These are phyloP conservation scores for Serendipita sp. DNA, from an alignment of 768 basidiomycete genomes.

Conservation along the genomic window DNA sequence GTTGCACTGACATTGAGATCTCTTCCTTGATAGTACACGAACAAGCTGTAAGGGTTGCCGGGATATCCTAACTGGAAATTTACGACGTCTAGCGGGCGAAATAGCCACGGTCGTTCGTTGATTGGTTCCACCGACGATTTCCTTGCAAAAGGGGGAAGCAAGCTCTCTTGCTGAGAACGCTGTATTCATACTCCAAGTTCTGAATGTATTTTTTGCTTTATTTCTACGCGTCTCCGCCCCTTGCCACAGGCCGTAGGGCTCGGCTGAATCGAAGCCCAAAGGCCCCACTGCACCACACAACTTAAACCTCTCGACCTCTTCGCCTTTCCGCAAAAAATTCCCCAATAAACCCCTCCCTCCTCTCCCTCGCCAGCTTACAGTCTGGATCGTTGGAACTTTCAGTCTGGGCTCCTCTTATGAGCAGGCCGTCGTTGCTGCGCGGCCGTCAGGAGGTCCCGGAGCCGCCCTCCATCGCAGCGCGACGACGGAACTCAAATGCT, in stretches of 20 bases:
- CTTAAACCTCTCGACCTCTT: too few species aligned
- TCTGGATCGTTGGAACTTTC: neutral
- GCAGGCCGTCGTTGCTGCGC: neutral
- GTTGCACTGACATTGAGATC: neutral
- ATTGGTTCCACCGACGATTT: too few species aligned
- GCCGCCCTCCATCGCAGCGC: conserved; percentile 6
- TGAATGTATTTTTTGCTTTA: neutral
- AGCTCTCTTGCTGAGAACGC: neutral
- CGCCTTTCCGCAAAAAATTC: neutral
- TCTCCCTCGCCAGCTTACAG: neutral
- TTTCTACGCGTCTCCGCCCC: neutral
- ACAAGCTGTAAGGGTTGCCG: neutral
- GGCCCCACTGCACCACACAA: too few species aligned
- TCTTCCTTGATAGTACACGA: neutral
- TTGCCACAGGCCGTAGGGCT: neutral
- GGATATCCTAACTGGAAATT: neutral
- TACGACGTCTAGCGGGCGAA: neutral
- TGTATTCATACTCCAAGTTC: neutral
- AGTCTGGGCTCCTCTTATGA: neutral
- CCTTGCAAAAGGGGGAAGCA: too few species aligned
- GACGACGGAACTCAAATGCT: conserved; percentile 2
- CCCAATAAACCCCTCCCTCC: neutral
- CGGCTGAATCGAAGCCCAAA: too few species aligned
- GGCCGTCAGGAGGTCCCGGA: conserved; percentile 5
- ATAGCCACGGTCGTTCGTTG: neutral